Evolutionary conservation across 179 eudicot genomes (phyloP).

Genomic region (Corrigiola litoralis): DNA sequence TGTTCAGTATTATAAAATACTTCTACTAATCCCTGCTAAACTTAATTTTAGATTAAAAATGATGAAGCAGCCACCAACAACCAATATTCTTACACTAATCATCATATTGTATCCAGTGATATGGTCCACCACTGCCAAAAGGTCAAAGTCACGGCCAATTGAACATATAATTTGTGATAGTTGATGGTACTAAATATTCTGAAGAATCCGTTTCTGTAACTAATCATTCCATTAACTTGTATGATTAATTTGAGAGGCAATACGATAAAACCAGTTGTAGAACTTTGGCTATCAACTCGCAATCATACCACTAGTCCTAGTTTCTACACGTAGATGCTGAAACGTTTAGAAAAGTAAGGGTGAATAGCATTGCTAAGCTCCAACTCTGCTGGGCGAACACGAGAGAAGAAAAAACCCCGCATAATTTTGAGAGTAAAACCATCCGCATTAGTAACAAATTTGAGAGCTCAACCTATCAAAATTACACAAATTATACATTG

Average conservation of each 20-base stretch:
- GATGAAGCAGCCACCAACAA: conserved; percentile 2
- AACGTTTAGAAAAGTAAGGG: not conserved
- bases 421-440: no score
- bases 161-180: no score
- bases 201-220: not conserved
- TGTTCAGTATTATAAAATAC: no score
- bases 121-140: not conserved
- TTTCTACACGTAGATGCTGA: not conserved
- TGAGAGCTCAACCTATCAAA: no score
- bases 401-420: no score
- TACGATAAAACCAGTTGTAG: no score
- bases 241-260: not conserved
- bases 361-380: no score
- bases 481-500: no score
- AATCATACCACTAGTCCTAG: not conserved
- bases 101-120: not conserved
- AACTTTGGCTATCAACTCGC: not conserved
- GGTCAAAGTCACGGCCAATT: not conserved
- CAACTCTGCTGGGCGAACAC: no score
- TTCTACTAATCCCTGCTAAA: no score
- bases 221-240: not conserved
- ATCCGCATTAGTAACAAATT: no score
- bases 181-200: not conserved
- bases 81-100: not conserved
- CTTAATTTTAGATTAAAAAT: not conserved